A percentile compares a stretch with the other conserved stretches of the same genome.
Evolutionary conservation across 352 stramenopile species (phyloP).

Genomic region (Blastocystis sp.): DNA sequence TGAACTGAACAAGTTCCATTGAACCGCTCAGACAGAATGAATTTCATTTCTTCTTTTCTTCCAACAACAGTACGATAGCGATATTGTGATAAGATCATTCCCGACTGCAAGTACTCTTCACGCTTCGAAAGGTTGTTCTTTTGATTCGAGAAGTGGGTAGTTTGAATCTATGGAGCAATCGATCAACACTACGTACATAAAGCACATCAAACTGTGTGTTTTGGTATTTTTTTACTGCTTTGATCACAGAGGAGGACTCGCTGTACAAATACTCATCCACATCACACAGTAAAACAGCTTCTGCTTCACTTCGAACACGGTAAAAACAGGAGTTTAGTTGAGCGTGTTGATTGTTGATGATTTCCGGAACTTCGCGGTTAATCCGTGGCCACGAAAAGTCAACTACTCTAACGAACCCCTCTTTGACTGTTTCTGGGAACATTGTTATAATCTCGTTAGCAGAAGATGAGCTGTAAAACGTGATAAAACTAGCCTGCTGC

Average conservation of each 20-base stretch:
- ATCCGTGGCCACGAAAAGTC: constrained; percentile 28
- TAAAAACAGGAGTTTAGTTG: constrained; percentile 31
- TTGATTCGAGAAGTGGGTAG: not conserved
- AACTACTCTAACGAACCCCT: not conserved
- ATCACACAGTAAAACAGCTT: constrained; percentile 32
- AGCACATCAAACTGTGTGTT: not conserved
- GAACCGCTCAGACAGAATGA: not conserved
- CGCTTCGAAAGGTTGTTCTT: not conserved
- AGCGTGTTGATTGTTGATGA: not conserved
- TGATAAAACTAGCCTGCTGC: not conserved
- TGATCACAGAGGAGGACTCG: not conserved
- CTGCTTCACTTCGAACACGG: not conserved
- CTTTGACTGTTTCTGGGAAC: not conserved
- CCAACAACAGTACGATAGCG: not conserved
- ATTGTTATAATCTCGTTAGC: not conserved
- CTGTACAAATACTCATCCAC: constrained; percentile 43
- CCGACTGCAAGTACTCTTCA: not conserved
- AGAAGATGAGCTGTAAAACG: not conserved
- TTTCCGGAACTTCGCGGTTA: not conserved
- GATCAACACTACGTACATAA: not conserved
- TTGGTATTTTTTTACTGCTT: not conserved
- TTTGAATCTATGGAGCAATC: not conserved
- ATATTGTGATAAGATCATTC: not conserved
- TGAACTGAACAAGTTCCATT: not conserved
- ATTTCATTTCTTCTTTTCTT: not conserved